A percentile compares a stretch with the other conserved stretches of the same genome.
These are phyloP conservation scores for Calonectria pseudoreteaudii DNA, from an alignment of 2,329 filamentous ascomycete species.

Conservation along the genomic window DNA sequence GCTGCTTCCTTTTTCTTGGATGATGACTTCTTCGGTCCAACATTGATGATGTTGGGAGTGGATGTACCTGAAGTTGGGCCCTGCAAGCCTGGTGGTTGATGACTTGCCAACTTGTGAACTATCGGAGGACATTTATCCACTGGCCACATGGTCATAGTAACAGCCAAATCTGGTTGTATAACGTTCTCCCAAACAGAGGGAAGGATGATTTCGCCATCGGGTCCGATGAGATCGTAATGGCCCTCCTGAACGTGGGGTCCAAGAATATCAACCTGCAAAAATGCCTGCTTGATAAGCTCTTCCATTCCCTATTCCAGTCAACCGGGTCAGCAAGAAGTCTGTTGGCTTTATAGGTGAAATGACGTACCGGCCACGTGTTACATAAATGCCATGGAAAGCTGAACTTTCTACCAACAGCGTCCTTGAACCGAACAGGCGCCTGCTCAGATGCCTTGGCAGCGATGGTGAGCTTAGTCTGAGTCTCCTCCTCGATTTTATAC, in stretches of 20 bases:
- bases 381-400: slow-evolving; percentile 91
- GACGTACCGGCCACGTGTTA: slow-evolving; percentile 84
- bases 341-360: too few species aligned
- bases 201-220: slow-evolving; percentile 85
- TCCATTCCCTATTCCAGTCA: slow-evolving; percentile 88
- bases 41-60: too few species aligned
- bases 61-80: too few species aligned
- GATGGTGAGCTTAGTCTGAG: too few species aligned
- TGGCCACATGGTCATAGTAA: slow-evolving; percentile 71
- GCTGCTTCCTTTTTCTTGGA: slow-evolving; percentile 40
- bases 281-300: slow-evolving; percentile 88
- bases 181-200: slow-evolving; percentile 84
- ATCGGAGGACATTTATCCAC: slow-evolving; percentile 57
- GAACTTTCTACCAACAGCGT: slow-evolving; percentile 93
- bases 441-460: slow-evolving; percentile 69
- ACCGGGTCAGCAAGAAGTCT: too few species aligned
- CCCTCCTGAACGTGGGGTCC: slow-evolving; percentile 81
- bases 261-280: slow-evolving; percentile 81
- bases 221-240: slow-evolving; percentile 83
- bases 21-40: slow-evolving; percentile 38
- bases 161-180: slow-evolving; percentile 76
- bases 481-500: too few species aligned
- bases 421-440: slow-evolving; percentile 87
- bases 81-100: too few species aligned
- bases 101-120: too few species aligned